Base-by-base conservation (phyloP, 805 yeast genomes). In the Hanseniaspora lachancei region DNA sequence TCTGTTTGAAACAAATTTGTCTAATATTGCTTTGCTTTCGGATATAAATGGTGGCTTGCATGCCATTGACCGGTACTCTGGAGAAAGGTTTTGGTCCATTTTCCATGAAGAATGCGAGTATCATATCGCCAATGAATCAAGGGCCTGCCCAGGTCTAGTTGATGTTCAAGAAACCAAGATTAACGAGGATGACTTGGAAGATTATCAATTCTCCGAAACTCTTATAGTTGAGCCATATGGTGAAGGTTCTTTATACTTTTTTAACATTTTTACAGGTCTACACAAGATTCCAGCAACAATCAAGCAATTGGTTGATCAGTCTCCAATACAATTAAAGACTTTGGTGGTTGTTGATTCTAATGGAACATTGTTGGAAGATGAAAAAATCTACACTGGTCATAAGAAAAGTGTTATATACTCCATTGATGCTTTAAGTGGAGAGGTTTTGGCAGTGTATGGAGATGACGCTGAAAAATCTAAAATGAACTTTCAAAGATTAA, bases 171-270 rank as follows among this genome's bases (percentile, higher is more conserved):
- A 68, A 7, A 63, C 62, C 23, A 44, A 27, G 27, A 52, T 52
- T 5, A 44, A 43, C 12, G 59, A 65, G 5, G 46, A 55, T 20
- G 56, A 57, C 29, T 23, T 18, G 3, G 38, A 44, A n/a, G 49
- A 52, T 8, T 38, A 44, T 18, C 46, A 51, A 18, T 9, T 55
- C 21, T 62, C 75, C 5, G 71, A 68, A 52, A 77, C 83, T 0
- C 86, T 97, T 91, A 82, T 91, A 53, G 91, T 93, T 0, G 98
- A 93, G 62, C 97, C 97, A 0, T 78, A 76, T 60, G 82, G 81
- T 5, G 95, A 86, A 57, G 98, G 98, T 0, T 72, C 82, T 0
- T 72, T 93, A 3, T 89, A 82, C 66, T 87, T 81, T 64, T 91
- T 91, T 68, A 81, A 86, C 16, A 80, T 81, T 18, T 78, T 78